Evolutionary conservation across 1,284 basidiomycete species (phyloP), one percentile per base, ranked within the genome.

Genomic region (Mrakiaceae sp.): DNA sequence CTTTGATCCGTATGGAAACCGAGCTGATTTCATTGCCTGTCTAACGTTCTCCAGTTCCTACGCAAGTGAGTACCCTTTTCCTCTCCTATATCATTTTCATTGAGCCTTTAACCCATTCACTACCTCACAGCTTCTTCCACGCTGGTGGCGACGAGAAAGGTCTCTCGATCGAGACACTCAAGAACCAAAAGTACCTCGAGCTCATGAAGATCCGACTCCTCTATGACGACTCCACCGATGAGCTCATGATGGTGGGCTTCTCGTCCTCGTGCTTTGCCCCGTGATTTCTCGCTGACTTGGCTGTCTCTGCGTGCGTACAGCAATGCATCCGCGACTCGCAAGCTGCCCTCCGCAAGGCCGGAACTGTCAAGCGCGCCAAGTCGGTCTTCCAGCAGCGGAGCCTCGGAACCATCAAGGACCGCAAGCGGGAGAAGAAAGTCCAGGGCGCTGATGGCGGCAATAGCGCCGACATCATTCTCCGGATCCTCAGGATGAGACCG

Each of bases 151-250:
- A 96, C 74, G 90, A 90, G 14, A 87, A 87, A 12, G 84, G 80
- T 5, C 77, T 98, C 9, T 84, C 94, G 0, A 79, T 95, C 54
- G 89, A 91, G 72, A 80, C 84, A 12, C 79, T 99, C n/a, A 93
- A 96, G 74, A 97, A 95, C 72, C 87, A 91, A 75, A 97, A 96
- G 75, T 98, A 96, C 76, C 86, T 92, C 56, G 94, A 94, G 69
- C 83, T 96, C 47, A 78, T 93, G 64, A 91, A 89, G 6, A 89
- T 95, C 65, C 84, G 90, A 27, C 77, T 96, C 58, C 96, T 94
- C 76, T 96, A 96, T 72, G 93, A 97, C 73, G 92, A 89, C 90
- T 82, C 85, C 69, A 92, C 90, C 27, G 27, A 27, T 27, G 27
- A 27, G 27, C 27, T 27, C 27, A 27, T 27, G 27, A 27, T 27